Evolutionary conservation across 495 filamentous ascomycete genomes (phyloP), one percentile per base, ranked within the genome.

Genomic region (Neurospora hispaniola): DNA sequence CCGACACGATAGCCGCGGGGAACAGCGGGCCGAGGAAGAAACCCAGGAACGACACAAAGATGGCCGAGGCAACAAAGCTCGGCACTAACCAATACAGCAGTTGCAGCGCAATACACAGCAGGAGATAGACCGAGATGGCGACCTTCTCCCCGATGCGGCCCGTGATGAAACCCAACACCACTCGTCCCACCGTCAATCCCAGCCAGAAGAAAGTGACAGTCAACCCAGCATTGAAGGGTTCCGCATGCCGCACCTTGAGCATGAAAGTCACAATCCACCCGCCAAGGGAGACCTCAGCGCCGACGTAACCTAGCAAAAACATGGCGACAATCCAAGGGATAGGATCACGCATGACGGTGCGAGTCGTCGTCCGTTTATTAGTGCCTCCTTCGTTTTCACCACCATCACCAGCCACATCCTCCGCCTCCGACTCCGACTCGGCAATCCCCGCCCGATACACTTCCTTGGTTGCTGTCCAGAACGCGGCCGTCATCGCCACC

Each of bases 191-290:
- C 11, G 92, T 94, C 48, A 96, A 86, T 42, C 93, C 93, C 3
- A 88, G 89, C 93, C 93, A 96, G 80, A 97, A 97, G 14, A 93
- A 93, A 0, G 91, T 89, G 14, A 89, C 93, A 18, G 93, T 91
- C 76, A 94, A 91, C 31, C 94, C 93, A 9, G 93, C 91, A 6
- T 84, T 85, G 42, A 89, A 89, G 4, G 90, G 89, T 48, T 90
- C 86, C 5, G 92, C 93, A 72, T 90, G 81, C 12, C 94, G 90
- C 66, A 93, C 91, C 38, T 83, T 86, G 74, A 96, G 90, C 81
- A 97, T 88, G 82, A 95, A 97, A 2, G 92, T 93, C 54, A 94
- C 92, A 46, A 96, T 90, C 94, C 93, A 97, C 18, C 94, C 91
- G 41, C 93, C 93, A 1, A 97, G 85, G 0, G 90, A 89, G 27